phyloP scores from a whole-genome alignment of 2,329 filamentous ascomycete species.

The Beauveria medogensis region DNA sequence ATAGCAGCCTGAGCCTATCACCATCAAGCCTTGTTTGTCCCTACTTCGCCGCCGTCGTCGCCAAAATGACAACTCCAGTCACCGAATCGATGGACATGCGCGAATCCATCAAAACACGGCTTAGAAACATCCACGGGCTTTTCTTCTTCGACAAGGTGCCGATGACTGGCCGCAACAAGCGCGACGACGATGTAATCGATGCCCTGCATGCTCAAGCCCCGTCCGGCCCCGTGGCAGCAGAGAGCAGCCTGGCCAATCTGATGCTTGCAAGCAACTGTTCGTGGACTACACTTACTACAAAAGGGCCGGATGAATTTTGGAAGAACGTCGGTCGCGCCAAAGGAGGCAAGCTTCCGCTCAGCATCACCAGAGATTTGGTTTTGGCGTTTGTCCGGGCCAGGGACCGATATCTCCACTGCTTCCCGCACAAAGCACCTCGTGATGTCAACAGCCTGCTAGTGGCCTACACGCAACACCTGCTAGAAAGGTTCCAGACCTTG shows the following conservation, averaged over 20 bases:
- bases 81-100: background rate
- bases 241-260: background rate
- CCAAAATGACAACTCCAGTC: background rate
- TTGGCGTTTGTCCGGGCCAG: conserved; percentile 13
- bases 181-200: conserved; percentile 2
- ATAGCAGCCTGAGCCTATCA: background rate
- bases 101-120: background rate
- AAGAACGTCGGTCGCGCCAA: background rate
- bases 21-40: background rate
- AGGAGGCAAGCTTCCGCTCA: background rate
- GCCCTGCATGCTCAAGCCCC: background rate
- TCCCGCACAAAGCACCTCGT: background rate
- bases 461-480: conserved; percentile 9
- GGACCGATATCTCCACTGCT: conserved; percentile 11
- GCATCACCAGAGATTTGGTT: background rate
- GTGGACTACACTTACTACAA: background rate
- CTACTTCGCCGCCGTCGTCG: background rate
- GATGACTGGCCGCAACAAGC: background rate
- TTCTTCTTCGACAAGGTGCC: background rate
- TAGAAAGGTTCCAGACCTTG: conserved; percentile 2
- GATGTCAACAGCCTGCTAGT: conserved; percentile 1
- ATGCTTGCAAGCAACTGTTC: conserved; percentile 2
- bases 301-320: conserved; percentile 2
- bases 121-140: background rate
- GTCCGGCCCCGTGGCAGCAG: background rate